Conservation (phyloP, 2,329 filamentous ascomycete genomes). For the Tolypocladium paradoxum region DNA sequence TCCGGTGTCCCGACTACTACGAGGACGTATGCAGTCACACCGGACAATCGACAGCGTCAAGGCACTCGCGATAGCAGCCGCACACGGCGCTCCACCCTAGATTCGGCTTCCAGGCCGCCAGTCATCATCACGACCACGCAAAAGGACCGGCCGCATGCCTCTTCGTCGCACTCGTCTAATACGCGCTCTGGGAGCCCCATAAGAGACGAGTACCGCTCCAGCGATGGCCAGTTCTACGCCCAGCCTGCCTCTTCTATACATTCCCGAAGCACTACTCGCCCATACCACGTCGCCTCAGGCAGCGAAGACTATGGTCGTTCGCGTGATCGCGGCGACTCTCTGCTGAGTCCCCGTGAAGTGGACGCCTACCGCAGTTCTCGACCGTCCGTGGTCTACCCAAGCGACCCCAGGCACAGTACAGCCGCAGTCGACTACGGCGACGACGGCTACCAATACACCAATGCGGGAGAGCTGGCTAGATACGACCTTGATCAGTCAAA, state of each 20-base stretch:
- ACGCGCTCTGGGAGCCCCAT: conserved; percentile 32
- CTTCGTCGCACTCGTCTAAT: conserved; percentile 27
- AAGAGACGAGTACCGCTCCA: conserved; percentile 40
- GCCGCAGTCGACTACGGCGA: conserved; percentile 42
- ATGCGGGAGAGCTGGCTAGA: conserved; percentile 47
- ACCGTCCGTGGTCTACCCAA: conserved; percentile 34
- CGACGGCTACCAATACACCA: conserved; percentile 54
- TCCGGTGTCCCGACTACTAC: conserved; percentile 31
- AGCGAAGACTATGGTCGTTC: conserved; percentile 40
- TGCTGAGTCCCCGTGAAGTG: conserved; percentile 25
- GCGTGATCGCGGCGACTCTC: conserved; percentile 36
- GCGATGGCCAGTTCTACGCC: conserved; percentile 40
- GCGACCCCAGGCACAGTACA: conserved; percentile 30
- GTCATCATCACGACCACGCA: conserved; percentile 47
- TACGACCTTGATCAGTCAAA: conserved; percentile 48
- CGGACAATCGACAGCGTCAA: conserved; percentile 38
- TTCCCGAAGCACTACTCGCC: conserved; percentile 34
- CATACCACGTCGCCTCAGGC: conserved; percentile 38
- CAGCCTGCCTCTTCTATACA: conserved; percentile 48
- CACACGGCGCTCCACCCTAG: conserved; percentile 40
- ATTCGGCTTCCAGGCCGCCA: conserved; percentile 37
- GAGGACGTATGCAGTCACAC: conserved; percentile 45
- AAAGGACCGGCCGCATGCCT: conserved; percentile 27
- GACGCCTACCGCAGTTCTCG: conserved; percentile 38
- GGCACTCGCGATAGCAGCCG: conserved; percentile 38